These are phyloP conservation scores for Leucosporidium creatinivorum DNA, from an alignment of 768 basidiomycete species.

Conservation along the genomic window DNA sequence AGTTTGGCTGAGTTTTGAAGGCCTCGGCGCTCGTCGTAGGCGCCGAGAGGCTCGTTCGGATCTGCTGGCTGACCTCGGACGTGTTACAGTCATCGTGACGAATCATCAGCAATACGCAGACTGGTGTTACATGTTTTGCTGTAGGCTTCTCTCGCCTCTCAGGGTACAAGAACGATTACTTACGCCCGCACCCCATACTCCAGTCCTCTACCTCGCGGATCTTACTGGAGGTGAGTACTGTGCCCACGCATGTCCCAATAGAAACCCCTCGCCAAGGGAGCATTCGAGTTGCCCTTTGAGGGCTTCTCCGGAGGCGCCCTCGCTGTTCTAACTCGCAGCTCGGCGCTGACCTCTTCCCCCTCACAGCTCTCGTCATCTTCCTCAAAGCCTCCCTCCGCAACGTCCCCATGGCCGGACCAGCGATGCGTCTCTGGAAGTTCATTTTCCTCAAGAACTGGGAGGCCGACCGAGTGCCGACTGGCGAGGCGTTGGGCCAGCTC, in stretches of 20 bases:
- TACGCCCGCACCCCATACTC: no score
- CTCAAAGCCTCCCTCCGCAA: slow-evolving; percentile 83
- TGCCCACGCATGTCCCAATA: no score
- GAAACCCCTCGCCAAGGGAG: no score
- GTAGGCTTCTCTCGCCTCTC: no score
- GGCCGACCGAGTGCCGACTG: background rate
- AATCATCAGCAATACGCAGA: slow-evolving; percentile 59
- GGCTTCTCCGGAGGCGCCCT: no score
- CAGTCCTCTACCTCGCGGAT: slow-evolving; percentile 64
- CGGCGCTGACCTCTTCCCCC: background rate
- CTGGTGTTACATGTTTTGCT: slow-evolving; percentile 73
- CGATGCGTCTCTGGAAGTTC: slow-evolving; percentile 30
- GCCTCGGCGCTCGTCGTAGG: no score
- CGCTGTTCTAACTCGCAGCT: no score
- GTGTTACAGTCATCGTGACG: slow-evolving; percentile 61
- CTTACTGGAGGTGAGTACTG: slow-evolving; percentile 56
- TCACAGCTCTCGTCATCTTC: slow-evolving; percentile 62
- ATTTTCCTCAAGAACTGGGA: slow-evolving; percentile 23
- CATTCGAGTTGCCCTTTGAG: no score
- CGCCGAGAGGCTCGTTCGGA: no score
- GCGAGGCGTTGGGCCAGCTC: slow-evolving; percentile 3
- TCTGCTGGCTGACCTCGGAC: no score
- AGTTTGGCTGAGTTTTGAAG: no score
- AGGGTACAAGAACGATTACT: no score
- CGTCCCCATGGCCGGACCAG: slow-evolving; percentile 69